phyloP scores from a whole-genome alignment of 768 basidiomycete genomes.

The Amanita polypyramis region DNA sequence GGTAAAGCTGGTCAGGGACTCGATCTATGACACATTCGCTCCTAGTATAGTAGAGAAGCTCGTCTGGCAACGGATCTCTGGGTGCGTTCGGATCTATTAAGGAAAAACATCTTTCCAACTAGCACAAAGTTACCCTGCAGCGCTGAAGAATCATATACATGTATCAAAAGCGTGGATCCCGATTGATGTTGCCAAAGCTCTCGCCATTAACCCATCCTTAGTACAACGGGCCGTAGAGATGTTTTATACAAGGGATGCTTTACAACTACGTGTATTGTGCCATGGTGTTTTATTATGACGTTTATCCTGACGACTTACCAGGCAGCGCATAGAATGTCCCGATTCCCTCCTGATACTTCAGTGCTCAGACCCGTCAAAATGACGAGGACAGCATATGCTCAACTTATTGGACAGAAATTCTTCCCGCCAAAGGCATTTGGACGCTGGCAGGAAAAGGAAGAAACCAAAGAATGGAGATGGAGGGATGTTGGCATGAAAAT shows the following conservation, averaged over 20 bases:
- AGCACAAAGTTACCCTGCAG: conserved; percentile 54
- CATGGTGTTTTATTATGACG: not conserved
- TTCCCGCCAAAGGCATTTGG: conserved; percentile 88
- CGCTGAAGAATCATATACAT: conserved; percentile 61
- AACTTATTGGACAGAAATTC: conserved; percentile 85
- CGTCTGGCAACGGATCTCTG: conserved; percentile 62
- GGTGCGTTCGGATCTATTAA: conserved; percentile 27
- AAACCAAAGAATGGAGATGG: conserved; percentile 63
- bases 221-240: conserved; percentile 83
- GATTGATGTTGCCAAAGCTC: conserved; percentile 62
- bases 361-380: conserved; percentile 56
- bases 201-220: conserved; percentile 52
- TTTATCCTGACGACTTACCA: conserved; percentile 18
- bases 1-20: conserved; percentile 47
- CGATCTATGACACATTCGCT: conserved; percentile 44
- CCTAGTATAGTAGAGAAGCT: conserved; percentile 47
- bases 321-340: conserved; percentile 83
- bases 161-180: conserved; percentile 73
- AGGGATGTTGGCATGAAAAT: conserved; percentile 90
- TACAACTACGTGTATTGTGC: conserved; percentile 72
- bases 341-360: conserved; percentile 70
- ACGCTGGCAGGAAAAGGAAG: conserved; percentile 53
- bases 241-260: conserved; percentile 92
- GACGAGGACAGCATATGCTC: conserved; percentile 92
- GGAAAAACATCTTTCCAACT: not conserved